Base-by-base conservation (phyloP, 257 asterid genomes). In the Oldenlandia corymbosa region DNA sequence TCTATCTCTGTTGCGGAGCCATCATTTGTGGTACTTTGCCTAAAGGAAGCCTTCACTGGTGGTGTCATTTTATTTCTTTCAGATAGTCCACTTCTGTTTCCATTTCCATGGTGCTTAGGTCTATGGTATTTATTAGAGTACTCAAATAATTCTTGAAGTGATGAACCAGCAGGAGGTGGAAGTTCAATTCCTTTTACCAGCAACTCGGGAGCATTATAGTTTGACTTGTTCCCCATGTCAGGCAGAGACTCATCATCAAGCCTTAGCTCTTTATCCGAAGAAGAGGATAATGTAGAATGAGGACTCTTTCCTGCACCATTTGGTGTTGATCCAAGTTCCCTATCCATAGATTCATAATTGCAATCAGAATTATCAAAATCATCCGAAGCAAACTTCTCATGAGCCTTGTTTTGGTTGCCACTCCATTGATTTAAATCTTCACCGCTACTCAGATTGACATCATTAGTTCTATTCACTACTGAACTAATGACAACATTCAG, bases 1-100 rank as follows among this genome's bases (percentile, higher is more conserved):
- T 89, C 97, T 48, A 87, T 89, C 83, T 89, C 97, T 43, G 95
- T 87, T 46, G 89, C 82, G 26, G 80, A 66, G 20, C 81, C 73
- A 60, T 81, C 89, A 17, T 78, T 80, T 63, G 73, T 67, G 59
- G 70, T 63, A 54, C 67, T 62, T 68, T 80, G 87, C 68, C 67
- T 50, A 62, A 58, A 41, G 8, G 56, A 21, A 32, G 42, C 20
- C 76, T 77, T 85, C 72, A 58, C 71, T 23, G 75, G 71, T 16
- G 68, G 46, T 49, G 73, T n/a, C n/a, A n/a, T 45, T 63, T 77
- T 67, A 10, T 83, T 84, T 17, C 17, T 73, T 61, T 80, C 88
- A 32, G 85, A 81, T 26, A 49, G 78, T 12, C 76, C 78, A 23
- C 86, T 87, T 81, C 61, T 66, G 72, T 68, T 85, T 52, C 81